These are phyloP conservation scores for Nothomitra cinnamomea DNA, from an alignment of 2,329 filamentous ascomycete genomes.

Conservation along the genomic window DNA sequence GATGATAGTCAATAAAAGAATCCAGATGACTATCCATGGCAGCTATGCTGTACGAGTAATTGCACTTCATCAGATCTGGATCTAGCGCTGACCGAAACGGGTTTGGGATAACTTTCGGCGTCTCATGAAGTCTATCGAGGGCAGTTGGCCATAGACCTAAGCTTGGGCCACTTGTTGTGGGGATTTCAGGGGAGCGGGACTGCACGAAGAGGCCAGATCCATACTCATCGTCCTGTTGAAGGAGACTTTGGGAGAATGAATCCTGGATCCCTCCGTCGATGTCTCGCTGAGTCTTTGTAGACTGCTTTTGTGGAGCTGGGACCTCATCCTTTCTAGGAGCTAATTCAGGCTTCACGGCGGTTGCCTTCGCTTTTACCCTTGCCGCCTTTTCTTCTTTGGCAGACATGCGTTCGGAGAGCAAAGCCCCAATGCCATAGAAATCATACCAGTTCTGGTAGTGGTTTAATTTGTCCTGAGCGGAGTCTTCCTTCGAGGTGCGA, in stretches of 20 bases:
- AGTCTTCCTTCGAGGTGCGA: conserved; percentile 46
- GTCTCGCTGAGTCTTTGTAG: not conserved
- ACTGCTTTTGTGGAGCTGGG: not conserved
- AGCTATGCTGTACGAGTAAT: not conserved
- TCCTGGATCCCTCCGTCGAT: not conserved
- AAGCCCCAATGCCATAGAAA: conserved; percentile 47
- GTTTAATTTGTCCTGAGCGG: conserved; percentile 43
- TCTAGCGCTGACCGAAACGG: not conserved
- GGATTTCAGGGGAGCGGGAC: not conserved
- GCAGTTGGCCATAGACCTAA: not conserved
- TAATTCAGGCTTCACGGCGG: not conserved
- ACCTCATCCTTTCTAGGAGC: not conserved
- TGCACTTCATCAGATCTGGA: not conserved
- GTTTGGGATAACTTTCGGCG: not conserved
- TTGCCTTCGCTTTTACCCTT: conserved; percentile 2
- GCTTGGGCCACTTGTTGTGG: not conserved
- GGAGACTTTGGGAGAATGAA: not conserved
- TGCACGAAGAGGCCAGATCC: not conserved
- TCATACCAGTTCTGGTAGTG: conserved; percentile 67
- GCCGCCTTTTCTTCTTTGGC: conserved; percentile 55
- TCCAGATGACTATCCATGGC: not conserved
- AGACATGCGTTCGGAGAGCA: conserved; percentile 63
- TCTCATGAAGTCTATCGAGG: conserved; percentile 1
- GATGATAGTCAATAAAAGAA: not conserved
- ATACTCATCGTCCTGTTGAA: not conserved